Evolutionary conservation across 1,139 yeast species (phyloP).

Genomic region (Spathaspora jeffriesii): DNA sequence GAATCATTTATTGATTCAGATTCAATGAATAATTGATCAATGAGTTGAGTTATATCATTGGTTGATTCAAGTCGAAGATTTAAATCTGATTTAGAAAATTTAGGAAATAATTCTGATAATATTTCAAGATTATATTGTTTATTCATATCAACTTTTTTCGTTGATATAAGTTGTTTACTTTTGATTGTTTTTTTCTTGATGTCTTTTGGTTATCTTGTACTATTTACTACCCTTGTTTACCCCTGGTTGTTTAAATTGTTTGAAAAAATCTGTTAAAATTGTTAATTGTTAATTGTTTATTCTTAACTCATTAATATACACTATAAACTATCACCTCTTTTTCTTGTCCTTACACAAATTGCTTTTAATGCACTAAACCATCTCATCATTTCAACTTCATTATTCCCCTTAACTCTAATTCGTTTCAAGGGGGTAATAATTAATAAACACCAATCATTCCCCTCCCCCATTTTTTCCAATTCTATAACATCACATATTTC

Average conservation of each 20-base stretch:
- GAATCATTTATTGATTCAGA: conserved; percentile 14
- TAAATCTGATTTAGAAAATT: conserved; percentile 25
- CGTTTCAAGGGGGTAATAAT: conserved; percentile 50
- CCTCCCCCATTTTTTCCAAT: conserved; percentile 26
- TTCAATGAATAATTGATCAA: conserved; percentile 22
- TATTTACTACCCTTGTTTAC: no score
- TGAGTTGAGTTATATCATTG: conserved; percentile 20
- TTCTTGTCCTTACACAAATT: conserved; percentile 7
- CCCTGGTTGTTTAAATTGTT: no score
- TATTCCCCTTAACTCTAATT: conserved; percentile 42
- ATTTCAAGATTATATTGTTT: no score
- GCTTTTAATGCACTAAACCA: conserved; percentile 52
- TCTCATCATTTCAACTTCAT: conserved; percentile 47
- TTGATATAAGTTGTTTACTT: no score
- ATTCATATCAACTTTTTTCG: no score
- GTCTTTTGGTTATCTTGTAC: no score
- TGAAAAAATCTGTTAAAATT: neutral
- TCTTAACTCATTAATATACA: neutral
- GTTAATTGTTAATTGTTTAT: neutral
- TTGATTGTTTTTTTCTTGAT: no score
- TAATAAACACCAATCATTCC: conserved; percentile 42
- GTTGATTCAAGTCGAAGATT: conserved; percentile 20
- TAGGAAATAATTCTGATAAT: conserved; percentile 30
- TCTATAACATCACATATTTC: conserved; percentile 56
- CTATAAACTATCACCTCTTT: neutral